These are phyloP conservation scores for Leccinum boreale DNA, from an alignment of 768 basidiomycete species.

Conservation along the genomic window DNA sequence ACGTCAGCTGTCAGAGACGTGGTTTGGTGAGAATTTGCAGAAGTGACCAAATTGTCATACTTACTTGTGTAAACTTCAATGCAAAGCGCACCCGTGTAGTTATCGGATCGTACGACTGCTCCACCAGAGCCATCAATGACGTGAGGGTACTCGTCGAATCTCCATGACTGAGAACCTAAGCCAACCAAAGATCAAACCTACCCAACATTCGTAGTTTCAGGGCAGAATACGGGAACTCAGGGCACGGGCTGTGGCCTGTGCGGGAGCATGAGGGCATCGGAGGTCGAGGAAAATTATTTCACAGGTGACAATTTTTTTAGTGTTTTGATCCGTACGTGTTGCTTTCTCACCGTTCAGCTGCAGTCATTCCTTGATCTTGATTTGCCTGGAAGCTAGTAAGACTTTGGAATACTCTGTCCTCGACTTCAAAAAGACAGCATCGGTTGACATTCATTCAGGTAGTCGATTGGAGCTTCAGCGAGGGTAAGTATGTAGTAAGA, in stretches of 20 bases:
- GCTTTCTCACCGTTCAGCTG: not conserved
- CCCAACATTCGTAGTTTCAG: not conserved
- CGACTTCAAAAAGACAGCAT: not conserved
- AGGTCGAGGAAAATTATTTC: not conserved
- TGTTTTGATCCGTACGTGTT: not conserved
- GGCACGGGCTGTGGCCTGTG: not conserved
- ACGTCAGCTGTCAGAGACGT: not conserved
- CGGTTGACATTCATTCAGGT: not conserved
- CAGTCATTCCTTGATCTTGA: not conserved
- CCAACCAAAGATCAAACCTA: not conserved
- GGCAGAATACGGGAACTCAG: not conserved
- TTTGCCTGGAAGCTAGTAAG: not conserved
- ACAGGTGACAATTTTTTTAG: not conserved
- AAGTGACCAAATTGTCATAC: not conserved
- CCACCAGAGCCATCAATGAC: not conserved
- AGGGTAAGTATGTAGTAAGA: no score
- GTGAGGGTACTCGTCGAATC: not conserved
- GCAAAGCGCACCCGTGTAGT: not conserved
- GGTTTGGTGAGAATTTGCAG: not conserved
- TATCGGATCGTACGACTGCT: not conserved
- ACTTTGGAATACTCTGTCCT: not conserved
- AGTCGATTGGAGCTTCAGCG: not conserved
- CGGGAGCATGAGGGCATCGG: not conserved
- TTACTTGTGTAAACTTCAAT: not conserved
- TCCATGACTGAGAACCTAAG: not conserved